phyloP scores from a whole-genome alignment of 225 moss, liverwort and hornwort species.

The Pleurozium schreberi region DNA sequence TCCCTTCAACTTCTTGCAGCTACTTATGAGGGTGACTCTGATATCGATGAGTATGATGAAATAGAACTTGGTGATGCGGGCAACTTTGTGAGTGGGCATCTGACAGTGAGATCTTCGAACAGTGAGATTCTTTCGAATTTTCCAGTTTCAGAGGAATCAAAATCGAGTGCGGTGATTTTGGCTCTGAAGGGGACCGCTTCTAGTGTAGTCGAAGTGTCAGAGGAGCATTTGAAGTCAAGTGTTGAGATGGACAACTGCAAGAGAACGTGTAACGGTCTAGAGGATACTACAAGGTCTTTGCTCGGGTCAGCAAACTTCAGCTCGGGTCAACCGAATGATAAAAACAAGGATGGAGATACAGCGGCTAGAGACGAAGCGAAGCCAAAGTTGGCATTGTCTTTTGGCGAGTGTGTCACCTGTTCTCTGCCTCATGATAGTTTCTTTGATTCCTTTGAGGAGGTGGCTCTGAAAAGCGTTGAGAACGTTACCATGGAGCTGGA shows the following conservation, averaged over 20 bases:
- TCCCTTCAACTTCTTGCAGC: slow-evolving; percentile 73
- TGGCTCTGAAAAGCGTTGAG: slow-evolving; percentile 3
- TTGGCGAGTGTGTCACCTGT: slow-evolving; percentile 44
- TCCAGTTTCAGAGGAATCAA: not conserved
- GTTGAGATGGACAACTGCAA: slow-evolving; percentile 14
- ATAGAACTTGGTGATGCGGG: not conserved
- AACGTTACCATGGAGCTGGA: slow-evolving; percentile 9
- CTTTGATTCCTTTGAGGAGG: slow-evolving; percentile 50
- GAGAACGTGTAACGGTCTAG: not conserved
- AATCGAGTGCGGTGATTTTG: not conserved
- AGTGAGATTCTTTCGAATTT: slow-evolving; percentile 2
- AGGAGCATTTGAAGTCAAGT: slow-evolving; percentile 14
- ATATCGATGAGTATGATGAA: slow-evolving; percentile 39
- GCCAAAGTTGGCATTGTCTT: slow-evolving; percentile 11
- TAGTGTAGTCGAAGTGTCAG: not conserved
- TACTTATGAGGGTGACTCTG: slow-evolving; percentile 67
- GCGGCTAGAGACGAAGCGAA: slow-evolving; percentile 4
- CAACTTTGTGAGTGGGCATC: not conserved
- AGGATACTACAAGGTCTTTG: slow-evolving; percentile 1
- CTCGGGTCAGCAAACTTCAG: not conserved
- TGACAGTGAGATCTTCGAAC: not conserved
- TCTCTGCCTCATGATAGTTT: slow-evolving; percentile 45
- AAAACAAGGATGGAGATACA: not conserved
- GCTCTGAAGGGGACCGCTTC: not conserved
- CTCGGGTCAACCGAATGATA: not conserved